Evolutionary conservation across 257 asterid species (phyloP), one percentile per base, ranked within the genome.

Genomic region (Solanum bukasovii): DNA sequence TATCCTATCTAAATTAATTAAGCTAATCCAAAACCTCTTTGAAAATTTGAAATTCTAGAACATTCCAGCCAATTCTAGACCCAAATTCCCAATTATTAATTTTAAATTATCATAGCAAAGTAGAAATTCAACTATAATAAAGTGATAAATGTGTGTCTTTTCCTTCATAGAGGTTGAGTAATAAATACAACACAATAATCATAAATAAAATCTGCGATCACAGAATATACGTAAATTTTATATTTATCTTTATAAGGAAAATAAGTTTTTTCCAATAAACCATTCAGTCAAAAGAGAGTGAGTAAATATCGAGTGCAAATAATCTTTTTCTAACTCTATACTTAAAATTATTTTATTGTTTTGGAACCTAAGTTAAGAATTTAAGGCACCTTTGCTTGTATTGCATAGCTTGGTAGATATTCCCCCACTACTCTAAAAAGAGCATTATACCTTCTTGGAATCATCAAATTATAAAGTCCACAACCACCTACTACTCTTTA

Each of bases 201-300:
- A 25, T 5, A n/a, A 65, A 12, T 65, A 11, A 25, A 5, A n/a
- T 65, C 0, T 5, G 6, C 1, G 11, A 23, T 1, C 0, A 23
- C n/a, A 65, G 6, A 3, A 1, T 65, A 11, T 25, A 25, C 16
- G 2, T 2, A 65, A 5, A 65, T 11, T 65, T 11, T n/a, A n/a
- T n/a, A 1, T 61, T 0, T 65, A 65, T n/a, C 0, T 10, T n/a
- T n/a, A 4, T 23, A 10, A 9, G 14, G 3, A n/a, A 9, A n/a
- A 3, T 1, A 2, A 2, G 11, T 63, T 2, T 23, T 63, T 63
- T 4, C 0, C 4, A 63, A 65, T 65, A n/a, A 65, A 52, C 0
- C 21, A 2, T 52, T 8, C 8, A 49, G 9, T 49, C 2, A 49
- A 16, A 5, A 52, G 61, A 52, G 9, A 52, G 4, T 0, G 63